These are phyloP conservation scores for Penicillium samsonianum DNA, from an alignment of 495 filamentous ascomycete species.

Conservation along the genomic window DNA sequence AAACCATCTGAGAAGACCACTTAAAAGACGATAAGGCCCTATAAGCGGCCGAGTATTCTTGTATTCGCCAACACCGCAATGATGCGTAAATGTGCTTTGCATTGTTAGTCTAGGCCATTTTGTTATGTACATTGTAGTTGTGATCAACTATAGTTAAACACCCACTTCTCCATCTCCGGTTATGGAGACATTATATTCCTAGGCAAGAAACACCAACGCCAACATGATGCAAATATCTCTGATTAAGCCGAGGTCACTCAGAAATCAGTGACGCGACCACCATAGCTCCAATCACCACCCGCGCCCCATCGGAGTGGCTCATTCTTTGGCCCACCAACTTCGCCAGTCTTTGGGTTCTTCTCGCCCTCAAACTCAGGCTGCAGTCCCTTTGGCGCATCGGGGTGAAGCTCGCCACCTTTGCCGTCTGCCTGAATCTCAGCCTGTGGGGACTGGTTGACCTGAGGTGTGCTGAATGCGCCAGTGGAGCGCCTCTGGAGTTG, in stretches of 20 bases:
- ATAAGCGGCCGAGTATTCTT: no score
- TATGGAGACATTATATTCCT: not conserved
- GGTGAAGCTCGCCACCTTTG: constrained; percentile 64
- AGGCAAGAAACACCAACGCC: constrained; percentile 24
- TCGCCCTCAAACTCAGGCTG: constrained; percentile 94
- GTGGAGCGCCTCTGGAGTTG: constrained; percentile 72
- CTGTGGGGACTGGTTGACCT: constrained; percentile 33
- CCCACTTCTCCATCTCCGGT: not conserved
- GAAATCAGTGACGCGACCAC: constrained; percentile 94
- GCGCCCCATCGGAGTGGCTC: constrained; percentile 88
- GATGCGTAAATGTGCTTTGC: constrained; percentile 3
- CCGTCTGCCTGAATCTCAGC: constrained; percentile 50
- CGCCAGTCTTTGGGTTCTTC: constrained; percentile 90
- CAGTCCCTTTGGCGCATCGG: constrained; percentile 68
- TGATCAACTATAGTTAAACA: not conserved
- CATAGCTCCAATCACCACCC: constrained; percentile 89
- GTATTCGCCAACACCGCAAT: not conserved
- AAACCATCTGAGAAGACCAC: no score
- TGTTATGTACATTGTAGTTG: constrained; percentile 4
- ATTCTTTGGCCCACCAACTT: constrained; percentile 96
- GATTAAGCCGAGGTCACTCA: constrained; percentile 34
- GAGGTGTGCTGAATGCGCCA: constrained; percentile 71
- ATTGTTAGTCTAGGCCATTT: not conserved
- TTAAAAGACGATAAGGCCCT: no score
- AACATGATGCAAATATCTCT: constrained; percentile 18